Percentiles rank a stretch among this genome's conserved stretches.
Conservation (phyloP, 2,329 filamentous ascomycete species). For the Graphilbum ipis-grandicollis region DNA sequence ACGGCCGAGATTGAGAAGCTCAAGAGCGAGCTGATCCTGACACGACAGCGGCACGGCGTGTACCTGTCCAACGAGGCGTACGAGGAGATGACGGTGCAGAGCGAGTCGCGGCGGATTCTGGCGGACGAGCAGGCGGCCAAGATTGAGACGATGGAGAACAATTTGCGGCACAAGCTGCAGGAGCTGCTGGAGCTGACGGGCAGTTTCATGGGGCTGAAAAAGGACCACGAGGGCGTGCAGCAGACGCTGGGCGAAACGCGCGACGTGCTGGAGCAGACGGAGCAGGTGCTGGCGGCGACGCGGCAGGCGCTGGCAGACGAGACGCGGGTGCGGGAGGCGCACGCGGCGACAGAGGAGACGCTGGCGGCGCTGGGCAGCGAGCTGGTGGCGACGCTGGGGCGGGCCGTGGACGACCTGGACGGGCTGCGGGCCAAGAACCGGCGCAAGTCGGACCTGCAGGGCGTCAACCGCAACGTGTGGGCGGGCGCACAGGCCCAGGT, state of each 20-base stretch:
- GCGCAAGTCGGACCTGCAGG: slow-evolving; percentile 70
- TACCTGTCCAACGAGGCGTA: slow-evolving; percentile 80
- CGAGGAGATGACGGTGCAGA: slow-evolving; percentile 81
- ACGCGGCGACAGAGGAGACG: slow-evolving; percentile 67
- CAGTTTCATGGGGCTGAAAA: slow-evolving; percentile 75
- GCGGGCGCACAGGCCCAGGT: slow-evolving; percentile 59
- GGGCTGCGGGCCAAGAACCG: slow-evolving; percentile 74
- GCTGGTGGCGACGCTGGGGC: slow-evolving; percentile 60
- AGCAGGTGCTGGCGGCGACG: slow-evolving; percentile 65
- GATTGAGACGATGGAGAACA: slow-evolving; percentile 81
- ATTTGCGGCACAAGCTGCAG: slow-evolving; percentile 82
- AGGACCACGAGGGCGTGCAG: slow-evolving; percentile 69
- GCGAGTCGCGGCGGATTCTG: slow-evolving; percentile 78
- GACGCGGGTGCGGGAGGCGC: slow-evolving; percentile 60
- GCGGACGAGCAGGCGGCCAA: slow-evolving; percentile 84
- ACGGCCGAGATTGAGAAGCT: slow-evolving; percentile 86
- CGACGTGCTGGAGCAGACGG: slow-evolving; percentile 70
- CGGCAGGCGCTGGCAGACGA: slow-evolving; percentile 65
- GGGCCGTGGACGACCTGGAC: slow-evolving; percentile 64
- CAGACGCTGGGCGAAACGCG: slow-evolving; percentile 61
- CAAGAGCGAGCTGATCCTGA: slow-evolving; percentile 84
- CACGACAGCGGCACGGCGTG: slow-evolving; percentile 83
- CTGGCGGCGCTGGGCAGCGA: slow-evolving; percentile 57
- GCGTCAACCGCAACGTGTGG: slow-evolving; percentile 66
- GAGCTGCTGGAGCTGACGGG: slow-evolving; percentile 77